Evolutionary conservation across 75 land plant species (phyloP).

Genomic region (Pinus taeda): DNA sequence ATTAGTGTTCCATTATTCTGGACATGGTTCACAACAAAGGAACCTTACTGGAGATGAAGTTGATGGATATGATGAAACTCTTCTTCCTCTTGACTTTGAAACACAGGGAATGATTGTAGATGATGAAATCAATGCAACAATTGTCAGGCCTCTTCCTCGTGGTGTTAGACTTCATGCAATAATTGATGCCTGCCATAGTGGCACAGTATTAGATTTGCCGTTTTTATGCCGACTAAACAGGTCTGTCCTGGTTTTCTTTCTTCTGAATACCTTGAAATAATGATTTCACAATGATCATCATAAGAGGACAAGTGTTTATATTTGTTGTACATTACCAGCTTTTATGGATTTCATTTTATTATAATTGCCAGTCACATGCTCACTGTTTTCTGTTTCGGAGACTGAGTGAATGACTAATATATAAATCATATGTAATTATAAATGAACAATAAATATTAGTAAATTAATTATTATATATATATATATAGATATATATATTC

Average conservation of each 20-base stretch:
- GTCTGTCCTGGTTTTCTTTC: constrained; percentile 17
- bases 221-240: constrained; percentile 74
- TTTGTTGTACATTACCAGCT: background rate
- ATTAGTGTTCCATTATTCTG: constrained; percentile 84
- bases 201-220: constrained; percentile 84
- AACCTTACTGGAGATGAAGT: constrained; percentile 69
- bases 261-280: too few species aligned
- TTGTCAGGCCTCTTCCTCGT: constrained; percentile 76
- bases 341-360: background rate
- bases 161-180: constrained; percentile 89
- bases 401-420: background rate
- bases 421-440: too few species aligned
- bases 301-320: too few species aligned
- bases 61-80: constrained; percentile 90
- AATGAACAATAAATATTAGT: too few species aligned
- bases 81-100: constrained; percentile 79
- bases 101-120: constrained; percentile 84
- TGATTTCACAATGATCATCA: too few species aligned
- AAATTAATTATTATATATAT: too few species aligned
- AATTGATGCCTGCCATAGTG: constrained; percentile 91
- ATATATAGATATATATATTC: too few species aligned
- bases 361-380: background rate
- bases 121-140: constrained; percentile 80
- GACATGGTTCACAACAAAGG: constrained; percentile 91
- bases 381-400: background rate